Base-by-base conservation (phyloP, 2,329 filamentous ascomycete species). In the Fusarium pseudograminearum region DNA sequence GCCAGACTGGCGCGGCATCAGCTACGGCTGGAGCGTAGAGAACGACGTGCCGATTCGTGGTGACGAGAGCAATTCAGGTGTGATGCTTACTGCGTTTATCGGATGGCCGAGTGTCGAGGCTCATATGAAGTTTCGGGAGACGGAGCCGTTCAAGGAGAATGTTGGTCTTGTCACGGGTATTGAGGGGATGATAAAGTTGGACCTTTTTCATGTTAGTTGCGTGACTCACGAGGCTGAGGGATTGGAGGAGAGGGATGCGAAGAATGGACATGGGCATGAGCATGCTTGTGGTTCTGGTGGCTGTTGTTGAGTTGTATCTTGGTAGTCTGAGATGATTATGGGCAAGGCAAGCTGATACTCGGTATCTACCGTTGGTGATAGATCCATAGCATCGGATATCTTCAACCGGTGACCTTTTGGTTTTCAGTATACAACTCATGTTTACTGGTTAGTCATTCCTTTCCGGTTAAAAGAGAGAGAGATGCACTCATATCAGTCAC, bases 31-130 rank as follows among this genome's bases (percentile, higher is more conserved):
- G 78, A 78, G 76, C 10, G 59, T 77, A 0, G 78, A 80, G 48
- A 72, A 73, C 3, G 74, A 81, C 46, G 73, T 79, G 8, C 65
- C 77, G 3, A 45, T 79, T 4, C 69, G 68, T 46, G 72, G 76
- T 36, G 69, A 78, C 15, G 63, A 78, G 59, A 33, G 51, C 3
- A 73, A 74, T 38, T 70, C 69, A 2, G 76, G 76, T 0, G 74
- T 61, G 8, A 52, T 78, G 56, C 57, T 77, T 2, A 52, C 64
- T 1, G 71, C 66, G 0, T 71, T 81, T 4, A 74, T 82, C 15
- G 79, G 79, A 1, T 83, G 81, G 81, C 70, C 77, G 0, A 81
- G 78, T 34, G 67, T 80, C 2, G 78, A 82, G 38, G 77, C 77
- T 30, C 81, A 83, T 47, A 60, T 73, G 59, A 71, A 72, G 52